Evolutionary conservation across 2,329 filamentous ascomycete species (phyloP).

Genomic region (Cadophora malorum): DNA sequence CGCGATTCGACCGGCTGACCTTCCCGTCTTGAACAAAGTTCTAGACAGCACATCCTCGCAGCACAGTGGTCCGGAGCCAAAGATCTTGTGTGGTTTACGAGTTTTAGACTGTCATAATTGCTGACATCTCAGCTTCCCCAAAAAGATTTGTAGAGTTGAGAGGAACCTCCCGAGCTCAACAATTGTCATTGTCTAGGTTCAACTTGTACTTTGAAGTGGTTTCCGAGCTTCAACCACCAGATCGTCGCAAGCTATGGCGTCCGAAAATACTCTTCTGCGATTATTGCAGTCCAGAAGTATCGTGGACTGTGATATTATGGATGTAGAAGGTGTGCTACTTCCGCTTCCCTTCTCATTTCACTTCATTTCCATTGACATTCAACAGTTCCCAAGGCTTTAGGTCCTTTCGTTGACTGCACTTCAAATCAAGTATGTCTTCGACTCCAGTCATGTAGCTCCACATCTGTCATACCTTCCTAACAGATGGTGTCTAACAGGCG

Average conservation of each 20-base stretch:
- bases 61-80: background rate
- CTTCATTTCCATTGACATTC: slow-evolving; percentile 11
- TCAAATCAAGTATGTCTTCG: slow-evolving; percentile 56
- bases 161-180: no score
- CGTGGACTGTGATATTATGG: slow-evolving; percentile 60
- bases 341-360: background rate
- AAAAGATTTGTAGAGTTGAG: background rate
- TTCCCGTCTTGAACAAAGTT: slow-evolving; percentile 6
- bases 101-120: background rate
- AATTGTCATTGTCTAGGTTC: background rate
- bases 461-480: background rate
- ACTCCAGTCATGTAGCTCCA: background rate
- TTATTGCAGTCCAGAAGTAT: slow-evolving; percentile 51
- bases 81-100: background rate
- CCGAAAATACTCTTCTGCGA: slow-evolving; percentile 48
- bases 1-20: slow-evolving; percentile 24
- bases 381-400: slow-evolving; percentile 53
- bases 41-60: slow-evolving; percentile 1
- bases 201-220: background rate
- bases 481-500: slow-evolving; percentile 46
- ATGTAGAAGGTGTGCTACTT: slow-evolving; percentile 50
- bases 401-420: slow-evolving; percentile 59
- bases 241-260: slow-evolving; percentile 27
- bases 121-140: background rate
- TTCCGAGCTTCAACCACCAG: background rate